A percentile compares a stretch with the other conserved stretches of the same genome.
These are phyloP conservation scores for Pestalotiopsis sp. DNA, from an alignment of 2,329 filamentous ascomycete genomes.

Conservation along the genomic window DNA sequence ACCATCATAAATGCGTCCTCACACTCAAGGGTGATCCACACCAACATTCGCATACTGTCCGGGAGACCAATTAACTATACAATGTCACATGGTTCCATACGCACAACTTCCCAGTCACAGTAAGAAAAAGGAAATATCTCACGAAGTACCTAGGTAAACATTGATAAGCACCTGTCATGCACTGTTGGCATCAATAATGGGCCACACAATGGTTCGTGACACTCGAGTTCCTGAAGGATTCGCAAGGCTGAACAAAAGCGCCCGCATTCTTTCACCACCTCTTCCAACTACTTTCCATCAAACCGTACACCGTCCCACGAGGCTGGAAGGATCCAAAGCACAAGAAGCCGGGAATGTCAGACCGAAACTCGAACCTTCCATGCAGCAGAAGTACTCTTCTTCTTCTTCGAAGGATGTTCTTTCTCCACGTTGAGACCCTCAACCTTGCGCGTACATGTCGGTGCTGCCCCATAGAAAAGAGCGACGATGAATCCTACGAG, in stretches of 20 bases:
- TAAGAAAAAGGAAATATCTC: no score
- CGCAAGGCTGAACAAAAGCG: neutral
- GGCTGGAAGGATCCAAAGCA: neutral
- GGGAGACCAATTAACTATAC: no score
- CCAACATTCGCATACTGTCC: no score
- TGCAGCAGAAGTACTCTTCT: neutral
- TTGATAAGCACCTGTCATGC: no score
- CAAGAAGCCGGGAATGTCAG: neutral
- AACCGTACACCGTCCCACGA: neutral
- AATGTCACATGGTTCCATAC: no score
- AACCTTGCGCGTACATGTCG: neutral
- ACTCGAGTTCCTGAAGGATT: neutral
- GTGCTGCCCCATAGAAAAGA: neutral
- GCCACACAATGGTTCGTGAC: neutral
- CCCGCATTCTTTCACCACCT: neutral
- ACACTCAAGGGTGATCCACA: no score
- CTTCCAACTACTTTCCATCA: neutral
- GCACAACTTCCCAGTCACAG: no score
- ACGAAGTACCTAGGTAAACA: no score
- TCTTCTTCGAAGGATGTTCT: neutral
- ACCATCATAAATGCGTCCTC: no score
- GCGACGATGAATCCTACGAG: neutral
- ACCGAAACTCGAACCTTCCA: neutral
- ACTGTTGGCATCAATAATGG: no score
- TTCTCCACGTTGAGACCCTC: neutral